These are phyloP conservation scores for Fraxinus xanthoxyloides DNA, from an alignment of 305 asterid genomes.

Conservation along the genomic window DNA sequence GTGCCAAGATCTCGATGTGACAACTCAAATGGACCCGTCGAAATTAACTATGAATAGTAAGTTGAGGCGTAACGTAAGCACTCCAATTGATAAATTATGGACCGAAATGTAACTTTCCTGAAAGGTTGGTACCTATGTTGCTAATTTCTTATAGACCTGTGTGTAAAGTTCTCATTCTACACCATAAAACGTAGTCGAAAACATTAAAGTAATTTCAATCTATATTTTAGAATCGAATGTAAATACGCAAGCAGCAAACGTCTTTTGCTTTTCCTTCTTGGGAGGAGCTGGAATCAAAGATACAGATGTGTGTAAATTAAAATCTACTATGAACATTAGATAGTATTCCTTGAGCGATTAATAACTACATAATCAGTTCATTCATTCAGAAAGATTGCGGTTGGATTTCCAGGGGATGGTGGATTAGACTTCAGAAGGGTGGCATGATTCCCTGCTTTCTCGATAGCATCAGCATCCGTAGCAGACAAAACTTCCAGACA, in stretches of 20 bases:
- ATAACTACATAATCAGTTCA: not conserved
- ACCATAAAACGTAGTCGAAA: not conserved
- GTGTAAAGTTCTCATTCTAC: not conserved
- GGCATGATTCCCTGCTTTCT: constrained; percentile 51
- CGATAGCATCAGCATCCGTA: constrained; percentile 44
- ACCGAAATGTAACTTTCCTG: not conserved
- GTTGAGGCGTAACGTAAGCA: not conserved
- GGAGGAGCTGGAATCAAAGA: not conserved
- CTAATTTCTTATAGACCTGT: not conserved
- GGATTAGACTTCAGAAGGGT: constrained; percentile 60
- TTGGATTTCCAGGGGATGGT: constrained; percentile 84
- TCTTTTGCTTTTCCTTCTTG: not conserved
- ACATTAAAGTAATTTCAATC: not conserved
- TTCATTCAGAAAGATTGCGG: constrained; percentile 55
- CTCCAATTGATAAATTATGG: not conserved
- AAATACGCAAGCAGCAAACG: not conserved
- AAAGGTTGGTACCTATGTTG: not conserved
- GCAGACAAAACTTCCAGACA: constrained; percentile 56
- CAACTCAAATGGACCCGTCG: not conserved
- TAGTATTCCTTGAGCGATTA: not conserved
- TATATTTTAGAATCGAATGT: not conserved
- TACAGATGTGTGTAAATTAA: not conserved
- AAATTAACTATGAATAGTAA: not conserved
- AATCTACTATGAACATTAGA: not conserved
- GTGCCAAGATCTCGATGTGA: not conserved